Evolutionary conservation across 108 stramenopile species (phyloP).

Genomic region (Nitzschia palea): DNA sequence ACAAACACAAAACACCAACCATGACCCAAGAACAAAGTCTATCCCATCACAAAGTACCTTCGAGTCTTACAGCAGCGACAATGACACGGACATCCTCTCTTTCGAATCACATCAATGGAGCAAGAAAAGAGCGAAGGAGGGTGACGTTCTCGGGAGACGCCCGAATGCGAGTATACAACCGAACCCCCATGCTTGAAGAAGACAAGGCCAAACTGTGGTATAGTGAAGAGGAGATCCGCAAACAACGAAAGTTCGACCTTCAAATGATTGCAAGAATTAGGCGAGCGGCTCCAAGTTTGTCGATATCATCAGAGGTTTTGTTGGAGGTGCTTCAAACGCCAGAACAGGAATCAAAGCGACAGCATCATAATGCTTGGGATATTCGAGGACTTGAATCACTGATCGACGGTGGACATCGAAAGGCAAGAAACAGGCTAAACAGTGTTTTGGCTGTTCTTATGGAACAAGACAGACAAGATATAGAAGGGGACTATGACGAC

Average conservation of each 20-base stretch:
- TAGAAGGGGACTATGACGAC: not conserved
- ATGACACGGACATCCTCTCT: not conserved
- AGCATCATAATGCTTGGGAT: too few species aligned
- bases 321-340: too few species aligned
- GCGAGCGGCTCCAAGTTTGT: not conserved
- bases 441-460: constrained; percentile 5
- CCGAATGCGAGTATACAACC: not conserved
- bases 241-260: not conserved
- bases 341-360: too few species aligned
- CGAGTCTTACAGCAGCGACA: not conserved
- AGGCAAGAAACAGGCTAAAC: not conserved
- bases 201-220: not conserved
- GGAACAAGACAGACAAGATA: constrained; percentile 15
- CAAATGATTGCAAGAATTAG: not conserved
- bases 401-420: not conserved
- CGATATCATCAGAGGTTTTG: not conserved
- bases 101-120: not conserved
- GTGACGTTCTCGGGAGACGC: not conserved
- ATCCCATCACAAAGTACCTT: too few species aligned
- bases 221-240: not conserved
- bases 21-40: too few species aligned
- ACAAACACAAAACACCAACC: too few species aligned
- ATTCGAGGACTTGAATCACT: not conserved
- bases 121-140: not conserved
- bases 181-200: not conserved